phyloP scores from a whole-genome alignment of 2,329 filamentous ascomycete species.

The Diaporthe sp. region DNA sequence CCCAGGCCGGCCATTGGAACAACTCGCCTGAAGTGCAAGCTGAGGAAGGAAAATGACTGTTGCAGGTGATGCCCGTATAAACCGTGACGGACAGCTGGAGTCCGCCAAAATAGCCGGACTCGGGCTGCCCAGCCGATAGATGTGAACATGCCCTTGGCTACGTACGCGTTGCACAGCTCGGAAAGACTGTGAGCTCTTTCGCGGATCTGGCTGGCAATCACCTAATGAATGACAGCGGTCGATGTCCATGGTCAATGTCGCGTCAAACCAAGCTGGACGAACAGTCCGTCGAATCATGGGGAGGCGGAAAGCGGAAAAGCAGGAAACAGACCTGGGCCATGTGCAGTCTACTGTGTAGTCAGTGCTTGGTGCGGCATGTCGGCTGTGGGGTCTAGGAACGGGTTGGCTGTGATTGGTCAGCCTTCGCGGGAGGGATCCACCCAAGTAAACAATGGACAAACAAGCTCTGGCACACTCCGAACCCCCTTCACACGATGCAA shows the following conservation, averaged over 20 bases:
- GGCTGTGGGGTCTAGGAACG: background rate
- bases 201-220: background rate
- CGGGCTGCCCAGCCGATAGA: background rate
- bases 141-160: background rate
- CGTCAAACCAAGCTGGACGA: background rate
- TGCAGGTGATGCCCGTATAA: background rate
- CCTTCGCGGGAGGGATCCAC: background rate
- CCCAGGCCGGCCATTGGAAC: background rate
- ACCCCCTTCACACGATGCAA: conserved; percentile 6
- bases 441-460: conserved; percentile 28
- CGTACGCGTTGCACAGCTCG: background rate
- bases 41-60: background rate
- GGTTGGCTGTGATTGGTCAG: conserved; percentile 7
- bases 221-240: background rate
- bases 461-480: conserved; percentile 26
- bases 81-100: background rate
- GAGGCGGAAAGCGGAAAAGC: background rate
- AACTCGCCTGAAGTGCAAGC: background rate
- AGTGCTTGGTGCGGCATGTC: background rate
- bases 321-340: too few species aligned
- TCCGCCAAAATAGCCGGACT: background rate
- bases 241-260: background rate
- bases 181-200: background rate
- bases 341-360: too few species aligned
- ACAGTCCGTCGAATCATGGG: background rate